phyloP scores from a whole-genome alignment of 2,329 filamentous ascomycete genomes.

The Venturia pyrina region DNA sequence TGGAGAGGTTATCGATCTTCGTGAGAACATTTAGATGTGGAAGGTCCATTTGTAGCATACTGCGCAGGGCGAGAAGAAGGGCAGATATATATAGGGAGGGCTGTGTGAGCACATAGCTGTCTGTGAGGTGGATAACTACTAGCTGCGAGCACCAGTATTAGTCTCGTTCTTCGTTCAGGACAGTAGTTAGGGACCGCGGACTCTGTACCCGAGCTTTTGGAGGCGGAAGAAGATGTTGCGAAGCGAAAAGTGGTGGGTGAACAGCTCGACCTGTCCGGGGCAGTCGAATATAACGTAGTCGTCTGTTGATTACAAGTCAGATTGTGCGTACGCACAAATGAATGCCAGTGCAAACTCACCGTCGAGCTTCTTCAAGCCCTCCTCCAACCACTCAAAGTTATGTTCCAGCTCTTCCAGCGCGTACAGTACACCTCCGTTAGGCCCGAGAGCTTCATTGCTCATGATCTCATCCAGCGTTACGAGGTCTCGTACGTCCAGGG shows the following conservation, averaged over 20 bases:
- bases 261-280: conserved; percentile 92
- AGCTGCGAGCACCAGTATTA: conserved; percentile 45
- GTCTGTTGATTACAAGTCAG: conserved; percentile 36
- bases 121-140: conserved; percentile 85
- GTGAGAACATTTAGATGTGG: conserved; percentile 93
- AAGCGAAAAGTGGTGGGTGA: conserved; percentile 87
- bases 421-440: conserved; percentile 87
- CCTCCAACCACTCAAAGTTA: conserved; percentile 86
- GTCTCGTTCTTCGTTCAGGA: not conserved
- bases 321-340: conserved; percentile 9
- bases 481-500: conserved; percentile 80
- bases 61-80: conserved; percentile 80
- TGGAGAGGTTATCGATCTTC: conserved; percentile 88
- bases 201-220: conserved; percentile 85
- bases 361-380: conserved; percentile 65
- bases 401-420: conserved; percentile 91
- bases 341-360: conserved; percentile 29
- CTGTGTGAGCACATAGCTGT: conserved; percentile 85
- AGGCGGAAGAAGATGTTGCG: conserved; percentile 86
- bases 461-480: conserved; percentile 92
- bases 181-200: conserved; percentile 38
- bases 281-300: conserved; percentile 96
- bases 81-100: conserved; percentile 94
- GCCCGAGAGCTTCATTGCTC: conserved; percentile 76
- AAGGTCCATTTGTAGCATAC: conserved; percentile 97